These are phyloP conservation scores for Monosporascus sp. DNA, from an alignment of 2,329 filamentous ascomycete genomes.

Conservation along the genomic window DNA sequence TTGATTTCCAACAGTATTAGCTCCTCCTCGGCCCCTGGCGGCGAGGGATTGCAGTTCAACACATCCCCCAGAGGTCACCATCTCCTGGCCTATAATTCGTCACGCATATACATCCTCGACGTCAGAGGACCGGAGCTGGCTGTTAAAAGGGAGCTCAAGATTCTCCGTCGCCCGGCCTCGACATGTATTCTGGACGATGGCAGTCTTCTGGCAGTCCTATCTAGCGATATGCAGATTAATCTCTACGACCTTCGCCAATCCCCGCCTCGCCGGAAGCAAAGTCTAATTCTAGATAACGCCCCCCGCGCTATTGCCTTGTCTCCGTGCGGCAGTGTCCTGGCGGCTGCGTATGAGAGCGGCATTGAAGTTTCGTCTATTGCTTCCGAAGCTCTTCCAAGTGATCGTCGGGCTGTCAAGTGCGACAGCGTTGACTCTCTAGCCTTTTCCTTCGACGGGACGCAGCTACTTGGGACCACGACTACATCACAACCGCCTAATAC, in stretches of 20 bases:
- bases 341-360: conserved; percentile 80
- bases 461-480: conserved; percentile 70
- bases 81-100: conserved; percentile 78
- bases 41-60: conserved; percentile 80
- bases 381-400: conserved; percentile 55
- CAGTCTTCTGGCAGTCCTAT: conserved; percentile 69
- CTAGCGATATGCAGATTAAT: conserved; percentile 77
- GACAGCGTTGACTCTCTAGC: conserved; percentile 67
- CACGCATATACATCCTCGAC: conserved; percentile 74
- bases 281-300: conserved; percentile 70
- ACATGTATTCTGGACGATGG: conserved; percentile 77
- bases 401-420: conserved; percentile 72
- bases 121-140: conserved; percentile 52
- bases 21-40: conserved; percentile 75
- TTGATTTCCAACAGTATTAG: conserved; percentile 79
- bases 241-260: conserved; percentile 66
- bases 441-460: conserved; percentile 73
- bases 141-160: conserved; percentile 74
- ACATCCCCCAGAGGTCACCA: conserved; percentile 71
- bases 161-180: conserved; percentile 67
- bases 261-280: conserved; percentile 66
- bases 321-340: conserved; percentile 74
- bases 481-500: conserved; percentile 61
- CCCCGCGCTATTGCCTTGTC: conserved; percentile 76
- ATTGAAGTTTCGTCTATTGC: conserved; percentile 79